Base-by-base conservation (phyloP, 2,329 filamentous ascomycete genomes). In the Exserohilum rostratum region DNA sequence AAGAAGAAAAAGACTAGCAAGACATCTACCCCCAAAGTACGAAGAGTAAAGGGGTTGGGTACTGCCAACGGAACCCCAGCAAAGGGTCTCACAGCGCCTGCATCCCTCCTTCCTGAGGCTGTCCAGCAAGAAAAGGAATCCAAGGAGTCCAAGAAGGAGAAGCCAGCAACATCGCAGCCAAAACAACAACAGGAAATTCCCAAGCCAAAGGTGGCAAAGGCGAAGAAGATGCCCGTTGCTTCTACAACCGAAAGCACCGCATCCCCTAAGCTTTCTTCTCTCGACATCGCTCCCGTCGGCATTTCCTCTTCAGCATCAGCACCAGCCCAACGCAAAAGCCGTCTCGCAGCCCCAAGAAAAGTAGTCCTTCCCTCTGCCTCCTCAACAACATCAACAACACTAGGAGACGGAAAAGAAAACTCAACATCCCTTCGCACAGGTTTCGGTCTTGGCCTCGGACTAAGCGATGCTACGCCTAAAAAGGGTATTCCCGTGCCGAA, bases 51-150 rank as follows among this genome's bases (percentile, higher is more conserved):
- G 11, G 70, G 69, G 0, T 55, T 77, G 0, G 74, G 75, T 3
- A 68, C 71, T 2, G 57, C 66, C 11, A 77, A 77, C 51, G 73
- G 75, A 2, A 73, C 72, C 9, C 75, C 76, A 17, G 72, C 67
- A 7, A 78, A 76, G 47, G 73, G 66, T 0, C 56, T 77, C 7
- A 55, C 75, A 1, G 59, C 64, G 2, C 64, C 68, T n/a, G 47
- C 61, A 3, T 66, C 67, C 17, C 51, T 75, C 3, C 64, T 75
- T 2, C 71, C 72, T 3, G 66, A 70, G 9, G 61, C 52, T 0
- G 55, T 71, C 3, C 58, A 60, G 25, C 65, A 69, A 31, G 67
- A 70, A 30, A 66, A 67, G 27, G 63, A 68, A n/a, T n/a, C n/a
- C n/a, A n/a, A n/a, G n/a, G n/a, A n/a, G n/a, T n/a, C n/a, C n/a